These are phyloP conservation scores for Thalassiosira profunda DNA, from an alignment of 108 stramenopile genomes.

Conservation along the genomic window DNA sequence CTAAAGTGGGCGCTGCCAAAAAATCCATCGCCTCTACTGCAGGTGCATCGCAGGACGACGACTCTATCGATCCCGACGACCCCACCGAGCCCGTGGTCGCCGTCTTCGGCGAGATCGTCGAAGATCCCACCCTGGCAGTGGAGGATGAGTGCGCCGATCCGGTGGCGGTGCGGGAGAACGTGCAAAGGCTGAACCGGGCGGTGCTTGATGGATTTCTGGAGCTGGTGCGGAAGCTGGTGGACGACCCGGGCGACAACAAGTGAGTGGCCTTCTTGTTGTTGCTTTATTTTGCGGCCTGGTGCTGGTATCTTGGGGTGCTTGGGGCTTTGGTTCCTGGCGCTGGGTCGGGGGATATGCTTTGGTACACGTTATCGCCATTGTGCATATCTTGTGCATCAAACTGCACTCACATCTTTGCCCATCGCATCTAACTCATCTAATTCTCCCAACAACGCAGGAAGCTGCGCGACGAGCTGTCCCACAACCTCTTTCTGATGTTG, in stretches of 20 bases:
- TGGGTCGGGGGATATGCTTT: too few species aligned
- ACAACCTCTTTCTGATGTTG: slow-evolving; percentile 87
- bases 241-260: slow-evolving; percentile 85
- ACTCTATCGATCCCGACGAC: slow-evolving; percentile 58
- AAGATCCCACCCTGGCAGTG: slow-evolving; percentile 77
- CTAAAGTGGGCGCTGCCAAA: too few species aligned
- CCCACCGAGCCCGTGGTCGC: slow-evolving; percentile 65
- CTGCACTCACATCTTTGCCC: too few species aligned
- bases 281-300: too few species aligned
- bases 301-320: too few species aligned
- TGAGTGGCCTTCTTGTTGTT: too few species aligned
- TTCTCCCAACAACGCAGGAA: slow-evolving; percentile 41
- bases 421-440: not conserved
- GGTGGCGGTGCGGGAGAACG: slow-evolving; percentile 66
- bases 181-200: slow-evolving; percentile 73
- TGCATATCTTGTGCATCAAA: too few species aligned
- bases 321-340: too few species aligned
- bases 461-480: slow-evolving; percentile 77
- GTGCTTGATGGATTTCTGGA: slow-evolving; percentile 71
- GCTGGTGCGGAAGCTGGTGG: slow-evolving; percentile 75
- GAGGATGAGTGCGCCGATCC: slow-evolving; percentile 80
- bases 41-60: too few species aligned
- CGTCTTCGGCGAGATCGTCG: slow-evolving; percentile 89
- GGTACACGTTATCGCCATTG: too few species aligned
- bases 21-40: too few species aligned